A percentile compares a stretch with the other conserved stretches of the same genome.
Conservation (phyloP, 2,329 filamentous ascomycete genomes). For the Xylariaceae sp. region DNA sequence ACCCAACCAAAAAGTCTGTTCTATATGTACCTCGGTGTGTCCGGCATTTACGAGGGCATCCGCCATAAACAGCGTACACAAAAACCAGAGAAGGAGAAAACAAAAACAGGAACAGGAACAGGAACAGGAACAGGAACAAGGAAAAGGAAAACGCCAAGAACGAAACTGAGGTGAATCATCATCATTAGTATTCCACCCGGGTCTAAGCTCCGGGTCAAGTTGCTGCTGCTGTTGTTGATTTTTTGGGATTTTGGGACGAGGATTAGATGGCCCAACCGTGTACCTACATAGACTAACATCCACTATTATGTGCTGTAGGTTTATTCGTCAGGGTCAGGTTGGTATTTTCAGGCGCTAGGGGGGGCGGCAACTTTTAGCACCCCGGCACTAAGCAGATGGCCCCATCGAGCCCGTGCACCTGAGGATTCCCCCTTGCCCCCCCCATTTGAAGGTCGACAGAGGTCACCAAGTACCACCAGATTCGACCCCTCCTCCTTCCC, state of each 20-base stretch:
- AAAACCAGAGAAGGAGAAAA: not conserved
- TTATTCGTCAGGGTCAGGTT: not conserved
- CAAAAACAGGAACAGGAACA: too few relatives aligned
- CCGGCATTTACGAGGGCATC: not conserved
- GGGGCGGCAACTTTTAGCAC: not conserved
- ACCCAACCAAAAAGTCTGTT: not conserved
- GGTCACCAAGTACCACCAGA: not conserved
- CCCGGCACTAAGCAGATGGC: not conserved
- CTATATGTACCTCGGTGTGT: not conserved
- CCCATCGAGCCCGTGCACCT: not conserved
- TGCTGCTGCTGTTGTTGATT: too few relatives aligned
- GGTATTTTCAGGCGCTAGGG: not conserved
- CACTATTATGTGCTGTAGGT: not conserved
- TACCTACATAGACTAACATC: slow-evolving; percentile 22
- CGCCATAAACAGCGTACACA: not conserved
- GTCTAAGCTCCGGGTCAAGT: not conserved
- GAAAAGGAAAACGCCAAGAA: not conserved
- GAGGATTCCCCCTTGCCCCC: not conserved
- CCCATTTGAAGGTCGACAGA: not conserved
- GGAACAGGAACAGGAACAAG: too few relatives aligned
- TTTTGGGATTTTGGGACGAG: not conserved
- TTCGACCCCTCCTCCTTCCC: slow-evolving; percentile 23
- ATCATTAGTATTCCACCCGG: not conserved
- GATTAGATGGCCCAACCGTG: slow-evolving; percentile 18
- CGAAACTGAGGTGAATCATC: not conserved